Conservation (phyloP, 495 filamentous ascomycete species). For the Lentithecium fluviatile region DNA sequence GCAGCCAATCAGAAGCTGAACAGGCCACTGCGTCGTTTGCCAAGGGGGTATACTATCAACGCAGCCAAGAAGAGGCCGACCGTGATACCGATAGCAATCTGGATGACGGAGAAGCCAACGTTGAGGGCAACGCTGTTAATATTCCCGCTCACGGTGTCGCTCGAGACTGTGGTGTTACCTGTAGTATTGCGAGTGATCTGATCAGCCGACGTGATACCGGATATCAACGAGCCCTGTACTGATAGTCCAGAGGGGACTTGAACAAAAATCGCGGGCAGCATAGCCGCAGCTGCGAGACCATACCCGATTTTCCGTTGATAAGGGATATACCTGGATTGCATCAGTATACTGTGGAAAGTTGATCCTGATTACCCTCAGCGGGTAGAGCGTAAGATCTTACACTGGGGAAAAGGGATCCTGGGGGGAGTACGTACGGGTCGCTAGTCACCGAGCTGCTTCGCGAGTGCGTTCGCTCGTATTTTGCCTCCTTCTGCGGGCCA, state of each 20-base stretch:
- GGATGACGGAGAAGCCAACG: conserved; percentile 82
- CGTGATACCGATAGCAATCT: conserved; percentile 89
- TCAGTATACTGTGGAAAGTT: too few species aligned
- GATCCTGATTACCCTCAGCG: too few species aligned
- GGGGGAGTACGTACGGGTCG: conserved; percentile 9
- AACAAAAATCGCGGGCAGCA: conserved; percentile 92
- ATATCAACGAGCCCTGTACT: conserved; percentile 76
- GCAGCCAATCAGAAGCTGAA: conserved; percentile 67
- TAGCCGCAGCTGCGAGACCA: conserved; percentile 80
- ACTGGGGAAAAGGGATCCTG: too few species aligned
- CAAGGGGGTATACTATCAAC: conserved; percentile 84
- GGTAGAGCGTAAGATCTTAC: too few species aligned
- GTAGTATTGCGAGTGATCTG: conserved; percentile 59
- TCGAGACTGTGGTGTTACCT: conserved; percentile 43
- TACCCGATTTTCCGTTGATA: conserved; percentile 53
- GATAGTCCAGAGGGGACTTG: conserved; percentile 89
- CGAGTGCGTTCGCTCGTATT: neutral
- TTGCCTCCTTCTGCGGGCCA: neutral
- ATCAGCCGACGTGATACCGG: conserved; percentile 81
- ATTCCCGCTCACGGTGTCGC: conserved; percentile 46
- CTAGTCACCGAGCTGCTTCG: neutral
- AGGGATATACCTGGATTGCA: too few species aligned
- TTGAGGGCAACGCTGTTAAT: conserved; percentile 74
- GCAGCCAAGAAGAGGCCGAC: conserved; percentile 87
- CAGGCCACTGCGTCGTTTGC: conserved; percentile 84